A percentile compares a stretch with the other conserved stretches of the same genome.
Evolutionary conservation across 352 stramenopile genomes (phyloP).

Genomic region (Pythium pectinolyticum): DNA sequence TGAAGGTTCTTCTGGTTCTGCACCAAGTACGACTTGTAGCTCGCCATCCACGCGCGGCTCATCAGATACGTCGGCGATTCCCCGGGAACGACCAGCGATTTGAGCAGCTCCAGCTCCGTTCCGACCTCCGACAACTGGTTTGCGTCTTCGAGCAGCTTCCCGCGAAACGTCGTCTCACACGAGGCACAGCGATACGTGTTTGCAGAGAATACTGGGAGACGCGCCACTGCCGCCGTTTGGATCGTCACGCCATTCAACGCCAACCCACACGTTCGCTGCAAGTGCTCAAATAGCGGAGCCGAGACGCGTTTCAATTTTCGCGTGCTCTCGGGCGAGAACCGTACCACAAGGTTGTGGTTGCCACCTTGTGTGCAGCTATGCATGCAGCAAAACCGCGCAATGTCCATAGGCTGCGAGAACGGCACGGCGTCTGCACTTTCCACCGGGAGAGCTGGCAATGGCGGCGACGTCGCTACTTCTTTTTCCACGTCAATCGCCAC

Average conservation of each 20-base stretch:
- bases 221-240: background rate
- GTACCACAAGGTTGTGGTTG: background rate
- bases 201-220: conserved; percentile 39
- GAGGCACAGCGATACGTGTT: conserved; percentile 43
- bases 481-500: conserved; percentile 9
- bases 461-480: background rate
- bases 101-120: conserved; percentile 55
- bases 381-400: conserved; percentile 46
- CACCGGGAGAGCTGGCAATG: background rate
- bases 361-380: conserved; percentile 30
- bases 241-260: conserved; percentile 9
- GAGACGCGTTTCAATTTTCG: conserved; percentile 65
- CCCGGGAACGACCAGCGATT: conserved; percentile 31
- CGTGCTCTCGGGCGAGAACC: conserved; percentile 55
- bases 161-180: conserved; percentile 52
- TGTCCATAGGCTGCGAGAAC: conserved; percentile 52
- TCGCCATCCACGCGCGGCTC: conserved; percentile 70
- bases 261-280: conserved; percentile 42
- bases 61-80: conserved; percentile 45
- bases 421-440: conserved; percentile 43
- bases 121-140: conserved; percentile 51
- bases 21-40: conserved; percentile 64
- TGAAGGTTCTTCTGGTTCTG: conserved; percentile 50
- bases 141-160: conserved; percentile 54
- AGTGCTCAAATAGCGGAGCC: conserved; percentile 41